These are phyloP conservation scores for Podaxis carcinomalis DNA, from an alignment of 768 basidiomycete genomes.

Conservation along the genomic window DNA sequence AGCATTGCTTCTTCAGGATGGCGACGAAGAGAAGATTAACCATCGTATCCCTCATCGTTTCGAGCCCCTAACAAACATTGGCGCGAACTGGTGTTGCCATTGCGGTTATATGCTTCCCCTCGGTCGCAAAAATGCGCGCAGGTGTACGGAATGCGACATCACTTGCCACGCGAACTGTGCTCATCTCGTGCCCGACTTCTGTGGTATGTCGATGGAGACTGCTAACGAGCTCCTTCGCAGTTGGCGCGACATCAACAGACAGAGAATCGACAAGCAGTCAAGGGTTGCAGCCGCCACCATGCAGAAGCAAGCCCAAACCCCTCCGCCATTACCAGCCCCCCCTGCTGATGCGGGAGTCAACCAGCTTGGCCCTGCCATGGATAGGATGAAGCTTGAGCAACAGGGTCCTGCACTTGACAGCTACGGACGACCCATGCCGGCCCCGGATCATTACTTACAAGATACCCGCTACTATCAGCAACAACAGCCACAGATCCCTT, in stretches of 20 bases:
- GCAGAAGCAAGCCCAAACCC: constrained; percentile 8
- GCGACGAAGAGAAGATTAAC: constrained; percentile 97
- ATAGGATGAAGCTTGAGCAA: constrained; percentile 38
- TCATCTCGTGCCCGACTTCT: constrained; percentile 98
- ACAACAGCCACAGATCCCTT: constrained; percentile 18
- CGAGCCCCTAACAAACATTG: constrained; percentile 93
- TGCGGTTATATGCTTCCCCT: constrained; percentile 98
- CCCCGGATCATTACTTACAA: constrained; percentile 35
- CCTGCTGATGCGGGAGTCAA: neutral
- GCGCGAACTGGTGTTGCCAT: constrained; percentile 99
- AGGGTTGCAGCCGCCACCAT: neutral
- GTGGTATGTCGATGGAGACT: constrained; percentile 99
- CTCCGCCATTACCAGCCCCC: neutral
- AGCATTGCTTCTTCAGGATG: constrained; percentile 52
- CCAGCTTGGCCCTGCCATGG: constrained; percentile 27
- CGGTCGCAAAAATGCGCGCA: constrained; percentile 93
- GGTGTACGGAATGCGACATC: constrained; percentile 93
- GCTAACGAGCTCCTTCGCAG: constrained; percentile 90
- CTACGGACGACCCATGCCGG: constrained; percentile 33
- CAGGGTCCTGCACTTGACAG: constrained; percentile 27
- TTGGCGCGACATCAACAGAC: constrained; percentile 87
- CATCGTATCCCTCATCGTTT: constrained; percentile 99
- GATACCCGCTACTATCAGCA: constrained; percentile 38
- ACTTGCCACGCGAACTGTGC: constrained; percentile 98
- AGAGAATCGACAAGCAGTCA: constrained; percentile 21